Percentiles rank a stretch among this genome's conserved stretches.
phyloP scores from a whole-genome alignment of 305 asterid species.

The Fraxinus latifolia region DNA sequence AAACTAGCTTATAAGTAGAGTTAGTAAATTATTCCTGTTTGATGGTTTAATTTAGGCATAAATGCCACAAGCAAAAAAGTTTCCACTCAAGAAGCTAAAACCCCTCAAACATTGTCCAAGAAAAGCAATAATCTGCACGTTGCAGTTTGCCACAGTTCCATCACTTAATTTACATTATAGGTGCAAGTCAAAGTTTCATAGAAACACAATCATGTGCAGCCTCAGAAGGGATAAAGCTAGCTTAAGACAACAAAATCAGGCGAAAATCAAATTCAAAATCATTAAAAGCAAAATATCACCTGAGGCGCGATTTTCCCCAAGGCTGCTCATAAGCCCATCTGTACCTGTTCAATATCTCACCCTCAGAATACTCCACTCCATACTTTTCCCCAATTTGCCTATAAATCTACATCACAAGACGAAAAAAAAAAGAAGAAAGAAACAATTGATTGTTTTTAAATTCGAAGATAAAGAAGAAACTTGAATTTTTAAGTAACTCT shows the following conservation, averaged over 20 bases:
- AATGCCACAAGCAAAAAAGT: too few relatives aligned
- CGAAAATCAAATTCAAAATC: background rate
- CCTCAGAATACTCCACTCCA: constrained; percentile 80
- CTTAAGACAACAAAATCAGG: background rate
- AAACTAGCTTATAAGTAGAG: background rate
- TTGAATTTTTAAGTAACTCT: background rate
- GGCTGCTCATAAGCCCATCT: constrained; percentile 94
- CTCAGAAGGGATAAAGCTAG: background rate
- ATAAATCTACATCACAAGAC: constrained; percentile 52
- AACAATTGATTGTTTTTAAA: background rate
- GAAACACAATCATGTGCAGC: background rate
- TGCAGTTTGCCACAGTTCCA: background rate
- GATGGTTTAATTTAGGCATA: background rate
- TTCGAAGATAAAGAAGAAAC: background rate
- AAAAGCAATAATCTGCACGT: background rate
- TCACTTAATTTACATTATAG: background rate
- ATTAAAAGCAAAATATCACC: constrained; percentile 40
- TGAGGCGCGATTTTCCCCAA: constrained; percentile 90
- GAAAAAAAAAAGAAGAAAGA: background rate
- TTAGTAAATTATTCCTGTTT: background rate
- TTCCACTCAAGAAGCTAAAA: background rate
- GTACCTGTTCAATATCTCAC: constrained; percentile 73
- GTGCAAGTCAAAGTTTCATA: background rate
- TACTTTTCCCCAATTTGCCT: constrained; percentile 89
- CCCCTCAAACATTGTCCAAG: background rate